Evolutionary conservation across 805 yeast species (phyloP).

Genomic region (Pichia heedii): DNA sequence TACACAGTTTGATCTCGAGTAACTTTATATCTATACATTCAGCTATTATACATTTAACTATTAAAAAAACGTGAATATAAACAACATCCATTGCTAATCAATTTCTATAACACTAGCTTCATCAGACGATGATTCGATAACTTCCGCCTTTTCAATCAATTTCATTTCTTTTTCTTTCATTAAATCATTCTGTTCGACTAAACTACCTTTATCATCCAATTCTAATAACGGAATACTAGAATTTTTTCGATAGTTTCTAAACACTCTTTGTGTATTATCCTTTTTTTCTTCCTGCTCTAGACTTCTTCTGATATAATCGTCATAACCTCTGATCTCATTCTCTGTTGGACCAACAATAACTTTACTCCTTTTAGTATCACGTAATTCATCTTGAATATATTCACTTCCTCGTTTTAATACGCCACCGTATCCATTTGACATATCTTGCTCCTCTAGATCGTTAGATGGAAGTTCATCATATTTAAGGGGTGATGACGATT

Average conservation of each 20-base stretch:
- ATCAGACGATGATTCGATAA: slow-evolving; percentile 1
- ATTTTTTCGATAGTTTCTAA: neutral
- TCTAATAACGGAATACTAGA: slow-evolving; percentile 7
- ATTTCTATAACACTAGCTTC: slow-evolving; percentile 5
- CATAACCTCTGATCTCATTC: too few species aligned
- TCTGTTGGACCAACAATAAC: neutral
- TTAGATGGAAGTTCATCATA: too few species aligned
- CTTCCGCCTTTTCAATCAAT: slow-evolving; percentile 3
- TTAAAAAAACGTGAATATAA: neutral
- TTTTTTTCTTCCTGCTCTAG: neutral
- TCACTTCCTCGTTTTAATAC: neutral
- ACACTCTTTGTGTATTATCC: neutral
- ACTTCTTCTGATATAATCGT: too few species aligned
- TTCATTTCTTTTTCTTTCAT: slow-evolving; percentile 1
- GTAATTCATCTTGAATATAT: neutral
- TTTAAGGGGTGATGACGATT: too few species aligned
- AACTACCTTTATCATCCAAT: slow-evolving; percentile 8
- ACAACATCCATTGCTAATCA: slow-evolving; percentile 3
- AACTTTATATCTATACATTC: neutral
- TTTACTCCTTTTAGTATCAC: neutral
- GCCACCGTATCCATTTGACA: too few species aligned
- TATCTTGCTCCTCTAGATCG: too few species aligned
- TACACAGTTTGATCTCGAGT: slow-evolving; percentile 17
- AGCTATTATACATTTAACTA: neutral
- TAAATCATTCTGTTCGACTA: slow-evolving; percentile 6